Percentiles rank a stretch among this genome's conserved stretches.
Conservation (phyloP, 805 yeast genomes). For the Yamadazyma endophytica region DNA sequence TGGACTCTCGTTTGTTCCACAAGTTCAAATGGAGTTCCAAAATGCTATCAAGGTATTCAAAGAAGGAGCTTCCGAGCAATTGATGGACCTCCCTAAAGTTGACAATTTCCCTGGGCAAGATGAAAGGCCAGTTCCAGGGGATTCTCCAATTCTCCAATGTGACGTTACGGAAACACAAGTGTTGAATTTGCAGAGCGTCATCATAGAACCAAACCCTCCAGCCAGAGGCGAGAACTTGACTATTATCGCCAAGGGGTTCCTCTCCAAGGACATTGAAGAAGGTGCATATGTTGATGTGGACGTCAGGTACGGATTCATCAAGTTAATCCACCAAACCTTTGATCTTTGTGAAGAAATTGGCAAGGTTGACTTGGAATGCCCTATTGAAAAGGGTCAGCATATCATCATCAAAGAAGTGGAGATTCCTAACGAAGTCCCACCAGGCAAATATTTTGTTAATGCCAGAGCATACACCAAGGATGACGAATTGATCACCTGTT, state of each 20-base stretch:
- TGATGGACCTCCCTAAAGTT: not conserved
- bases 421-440: slow-evolving; percentile 90
- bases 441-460: slow-evolving; percentile 81
- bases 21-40: slow-evolving; percentile 11
- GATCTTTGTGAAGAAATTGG: slow-evolving; percentile 87
- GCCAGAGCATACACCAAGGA: slow-evolving; percentile 89
- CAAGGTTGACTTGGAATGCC: slow-evolving; percentile 83
- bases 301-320: slow-evolving; percentile 88
- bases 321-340: slow-evolving; percentile 80
- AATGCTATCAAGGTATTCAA: slow-evolving; percentile 12
- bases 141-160: slow-evolving; percentile 78
- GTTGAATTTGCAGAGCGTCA: slow-evolving; percentile 55
- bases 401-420: slow-evolving; percentile 67
- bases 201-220: slow-evolving; percentile 84
- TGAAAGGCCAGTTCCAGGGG: slow-evolving; percentile 82
- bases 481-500: slow-evolving; percentile 79
- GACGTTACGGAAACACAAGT: slow-evolving; percentile 63
- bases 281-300: slow-evolving; percentile 96
- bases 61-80: not conserved
- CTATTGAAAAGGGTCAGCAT: slow-evolving; percentile 67
- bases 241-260: slow-evolving; percentile 66
- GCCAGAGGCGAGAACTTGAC: slow-evolving; percentile 78
- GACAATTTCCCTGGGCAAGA: slow-evolving; percentile 30
- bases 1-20: slow-evolving; percentile 19
- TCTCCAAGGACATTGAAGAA: slow-evolving; percentile 54